Base-by-base conservation (phyloP, 2,329 filamentous ascomycete species). In the Elsinoe perseae region DNA sequence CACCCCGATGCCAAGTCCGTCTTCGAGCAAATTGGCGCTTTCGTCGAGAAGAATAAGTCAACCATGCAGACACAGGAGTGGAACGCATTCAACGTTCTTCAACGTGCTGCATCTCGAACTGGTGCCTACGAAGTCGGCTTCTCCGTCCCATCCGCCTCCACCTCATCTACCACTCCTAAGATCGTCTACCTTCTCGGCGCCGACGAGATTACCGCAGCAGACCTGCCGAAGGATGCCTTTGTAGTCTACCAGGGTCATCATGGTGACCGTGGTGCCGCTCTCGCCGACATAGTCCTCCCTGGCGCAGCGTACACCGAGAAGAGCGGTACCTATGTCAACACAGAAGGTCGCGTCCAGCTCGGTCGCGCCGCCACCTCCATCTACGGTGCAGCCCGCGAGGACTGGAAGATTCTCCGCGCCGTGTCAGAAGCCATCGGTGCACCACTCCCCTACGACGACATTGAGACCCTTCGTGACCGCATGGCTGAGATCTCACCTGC, bases 321-420 rank as follows among this genome's bases (percentile, higher is more conserved):
- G 79, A 83, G 86, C 21, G 91, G 84, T 59, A 98, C 93, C 43
- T 98, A 95, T 68, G 83, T 98, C 75, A 98, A 97, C 82, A 97
- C 93, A 0, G 93, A 98, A 74, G 93, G 93, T 57, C 88, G 93
- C 65, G 89, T 93, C 20, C 93, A 98, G 76, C 86, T 95, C 78
- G 93, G 88, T 55, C 87, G 93, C 62, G 86, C 89, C 48, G 93
- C 93, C 27, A 95, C 90, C 34, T 87, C 87, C 44, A 79, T 95
- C 62, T 89, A 90, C 21, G 93, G 93, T 59, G 93, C 90, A 54
- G 84, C 92, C 57, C 84, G 93, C 68, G 92, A 93, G 61, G 93
- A 98, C 76, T 98, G 93, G 93, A 98, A 97, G 83, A 97, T 98
- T 67, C 84, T 98, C 64, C 89, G 93, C 62, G 93, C 93, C 16